Evolutionary conservation across 2,329 filamentous ascomycete genomes (phyloP), one percentile per base, ranked within the genome.

Genomic region (Fusarium coicis): DNA sequence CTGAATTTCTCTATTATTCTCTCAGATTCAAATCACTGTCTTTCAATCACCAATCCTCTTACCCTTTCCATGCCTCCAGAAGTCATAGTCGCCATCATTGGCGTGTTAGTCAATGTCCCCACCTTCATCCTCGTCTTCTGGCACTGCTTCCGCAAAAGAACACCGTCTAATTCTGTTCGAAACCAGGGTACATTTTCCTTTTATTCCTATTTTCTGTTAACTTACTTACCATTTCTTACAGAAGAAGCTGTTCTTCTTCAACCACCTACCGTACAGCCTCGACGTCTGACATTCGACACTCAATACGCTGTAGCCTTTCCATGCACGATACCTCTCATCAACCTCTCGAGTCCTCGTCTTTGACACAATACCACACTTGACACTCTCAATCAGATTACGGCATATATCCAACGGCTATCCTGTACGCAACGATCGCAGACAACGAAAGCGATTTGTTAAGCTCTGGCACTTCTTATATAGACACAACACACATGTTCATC

Each of bases 31-130:
- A 19, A 16, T 26, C 3, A 4, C 10, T 1, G 28, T 2, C 0
- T 0, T 26, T 19, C 6, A 52, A 2, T 1, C 15, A 3, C n/a
- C 18, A 53, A 16, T 28, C 28, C 28, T 28, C 28, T 28, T 28
- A 28, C 28, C 28, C 28, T 28, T 28, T 7, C 28, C 7, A 28
- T 28, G 28, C 28, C 28, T 28, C 28, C 28, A 28, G 70, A 73
- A 11, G 39, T 32, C 1, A 46, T 69, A 14, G 43, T 73, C 4
- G 43, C 70, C 2, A 46, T 66, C 0, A 23, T 66, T 5, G 70
- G 64, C 3, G 59, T 72, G 0, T 32, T 72, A 11, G 46, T 72
- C 5, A 72, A 68, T 10, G 3, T 69, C 1, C 70, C 70, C 12
- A 36, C 68, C 2, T 66, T 63, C 16, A 14, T 42, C 4, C 46